Percentiles rank a stretch among this genome's conserved stretches.
phyloP scores from a whole-genome alignment of 805 yeast species.

The Tetrapisispora iriomotensis region DNA sequence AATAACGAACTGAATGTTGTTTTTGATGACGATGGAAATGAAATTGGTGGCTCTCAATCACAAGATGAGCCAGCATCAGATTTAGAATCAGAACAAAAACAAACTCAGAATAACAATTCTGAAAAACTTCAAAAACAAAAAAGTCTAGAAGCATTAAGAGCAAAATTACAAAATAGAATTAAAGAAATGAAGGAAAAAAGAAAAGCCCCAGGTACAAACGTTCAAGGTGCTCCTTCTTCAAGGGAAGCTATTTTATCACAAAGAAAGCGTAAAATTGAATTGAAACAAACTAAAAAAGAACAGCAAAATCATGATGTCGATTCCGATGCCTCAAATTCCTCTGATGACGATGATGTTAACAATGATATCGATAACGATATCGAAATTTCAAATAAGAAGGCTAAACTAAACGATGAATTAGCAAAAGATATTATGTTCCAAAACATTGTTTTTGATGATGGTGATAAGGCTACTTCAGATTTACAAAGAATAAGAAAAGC shows the following conservation, averaged over 20 bases:
- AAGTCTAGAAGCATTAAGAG: slow-evolving; percentile 56
- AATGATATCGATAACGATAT: slow-evolving; percentile 15
- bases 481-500: slow-evolving; percentile 45
- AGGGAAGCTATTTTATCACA: slow-evolving; percentile 71
- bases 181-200: slow-evolving; percentile 62
- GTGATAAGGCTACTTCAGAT: slow-evolving; percentile 70
- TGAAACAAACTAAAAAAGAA: slow-evolving; percentile 31
- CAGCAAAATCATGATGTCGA: slow-evolving; percentile 32
- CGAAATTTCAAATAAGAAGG: slow-evolving; percentile 14
- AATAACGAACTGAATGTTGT: slow-evolving; percentile 33
- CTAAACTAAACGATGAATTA: slow-evolving; percentile 20
- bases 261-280: slow-evolving; percentile 39
- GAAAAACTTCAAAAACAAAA: slow-evolving; percentile 35
- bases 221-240: slow-evolving; percentile 72
- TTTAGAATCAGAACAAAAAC: slow-evolving; percentile 12
- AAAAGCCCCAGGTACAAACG: slow-evolving; percentile 83
- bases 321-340: slow-evolving; percentile 20
- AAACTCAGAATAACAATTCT: slow-evolving; percentile 13
- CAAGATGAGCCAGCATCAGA: too few species aligned
- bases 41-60: slow-evolving; percentile 19
- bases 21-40: slow-evolving; percentile 69
- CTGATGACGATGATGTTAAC: slow-evolving; percentile 27
- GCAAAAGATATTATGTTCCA: slow-evolving; percentile 52
- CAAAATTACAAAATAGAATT: slow-evolving; percentile 70
- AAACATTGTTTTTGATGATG: slow-evolving; percentile 74